phyloP scores from a whole-genome alignment of 2,329 filamentous ascomycete species.

The Capronia coronata region DNA sequence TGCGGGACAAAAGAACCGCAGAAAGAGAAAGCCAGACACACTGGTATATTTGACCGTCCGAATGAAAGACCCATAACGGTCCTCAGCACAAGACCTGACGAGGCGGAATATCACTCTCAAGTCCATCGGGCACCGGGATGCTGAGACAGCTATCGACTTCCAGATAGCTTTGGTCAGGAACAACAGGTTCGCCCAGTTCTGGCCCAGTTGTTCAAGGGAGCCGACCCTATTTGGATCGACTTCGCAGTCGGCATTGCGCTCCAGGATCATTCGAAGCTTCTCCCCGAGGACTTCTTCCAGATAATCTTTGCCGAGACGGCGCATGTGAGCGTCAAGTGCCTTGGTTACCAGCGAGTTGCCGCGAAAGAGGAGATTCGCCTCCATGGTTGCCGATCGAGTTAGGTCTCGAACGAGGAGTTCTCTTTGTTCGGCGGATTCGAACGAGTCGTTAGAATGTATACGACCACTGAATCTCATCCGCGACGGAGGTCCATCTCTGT shows the following conservation, averaged over 20 bases:
- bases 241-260: conserved; percentile 85
- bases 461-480: conserved; percentile 56
- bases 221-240: conserved; percentile 79
- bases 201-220: conserved; percentile 63
- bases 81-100: conserved; percentile 84
- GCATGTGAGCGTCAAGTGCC: conserved; percentile 91
- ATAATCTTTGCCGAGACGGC: conserved; percentile 85
- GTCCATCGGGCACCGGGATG: conserved; percentile 68
- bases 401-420: conserved; percentile 59
- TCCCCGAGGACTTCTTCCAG: conserved; percentile 79
- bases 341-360: conserved; percentile 93
- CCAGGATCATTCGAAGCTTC: conserved; percentile 82
- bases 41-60: conserved; percentile 87
- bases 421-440: conserved; percentile 50
- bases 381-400: conserved; percentile 59
- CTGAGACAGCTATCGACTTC: conserved; percentile 73
- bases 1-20: conserved; percentile 94
- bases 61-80: conserved; percentile 87
- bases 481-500: conserved; percentile 69
- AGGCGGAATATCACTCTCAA: conserved; percentile 82
- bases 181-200: conserved; percentile 75
- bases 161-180: conserved; percentile 74
- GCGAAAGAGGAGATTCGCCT: conserved; percentile 90
- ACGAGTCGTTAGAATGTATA: conserved; percentile 56
- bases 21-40: conserved; percentile 87